Percentiles rank a stretch among this genome's conserved stretches.
phyloP scores from a whole-genome alignment of 192 early-diverging fungal genomes.

The Mortierella claussenii region DNA sequence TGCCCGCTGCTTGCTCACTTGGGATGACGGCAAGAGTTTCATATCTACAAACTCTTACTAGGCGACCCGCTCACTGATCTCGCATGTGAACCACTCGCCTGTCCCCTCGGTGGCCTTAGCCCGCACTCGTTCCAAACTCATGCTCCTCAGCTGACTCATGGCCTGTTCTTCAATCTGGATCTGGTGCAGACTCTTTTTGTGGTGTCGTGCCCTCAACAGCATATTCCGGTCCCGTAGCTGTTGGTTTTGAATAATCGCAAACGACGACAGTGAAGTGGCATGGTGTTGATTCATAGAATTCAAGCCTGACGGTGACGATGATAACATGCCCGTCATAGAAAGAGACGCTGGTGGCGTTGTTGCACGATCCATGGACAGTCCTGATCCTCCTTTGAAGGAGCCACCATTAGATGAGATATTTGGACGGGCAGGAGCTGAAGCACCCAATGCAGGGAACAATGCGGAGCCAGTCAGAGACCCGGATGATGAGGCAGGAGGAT shows the following conservation, averaged over 20 bases:
- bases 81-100: conserved; percentile 61
- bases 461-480: no score
- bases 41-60: no score
- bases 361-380: neutral
- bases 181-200: conserved; percentile 60
- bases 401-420: neutral
- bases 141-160: conserved; percentile 27
- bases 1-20: no score
- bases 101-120: conserved; percentile 35
- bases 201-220: conserved; percentile 39
- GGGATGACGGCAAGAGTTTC: no score
- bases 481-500: neutral
- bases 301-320: neutral
- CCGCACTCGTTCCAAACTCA: conserved; percentile 50
- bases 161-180: conserved; percentile 65
- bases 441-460: no score
- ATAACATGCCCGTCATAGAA: neutral
- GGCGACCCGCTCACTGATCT: neutral
- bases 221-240: conserved; percentile 51
- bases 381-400: neutral
- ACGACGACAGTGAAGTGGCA: conserved; percentile 28
- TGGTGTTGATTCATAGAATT: no score
- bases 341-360: conserved; percentile 2
- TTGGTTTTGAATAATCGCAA: conserved; percentile 58
- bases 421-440: neutral